Conservation (phyloP, 2,329 filamentous ascomycete species). For the Lizonia empirigonia region DNA sequence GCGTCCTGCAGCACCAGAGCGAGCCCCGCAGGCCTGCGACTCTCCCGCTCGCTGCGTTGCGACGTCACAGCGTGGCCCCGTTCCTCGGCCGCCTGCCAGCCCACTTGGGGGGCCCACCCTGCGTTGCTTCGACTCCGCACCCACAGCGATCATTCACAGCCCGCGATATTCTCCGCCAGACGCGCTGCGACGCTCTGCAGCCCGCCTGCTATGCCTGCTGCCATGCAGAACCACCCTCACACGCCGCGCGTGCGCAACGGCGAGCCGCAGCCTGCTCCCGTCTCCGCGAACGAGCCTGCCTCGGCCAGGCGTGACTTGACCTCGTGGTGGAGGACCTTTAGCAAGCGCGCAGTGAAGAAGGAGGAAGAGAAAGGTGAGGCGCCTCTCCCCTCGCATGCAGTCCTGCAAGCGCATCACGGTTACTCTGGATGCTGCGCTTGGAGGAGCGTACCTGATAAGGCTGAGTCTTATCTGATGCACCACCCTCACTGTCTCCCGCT, state of each 20-base stretch:
- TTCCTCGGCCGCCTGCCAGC: conserved; percentile 33
- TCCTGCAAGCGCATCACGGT: background rate
- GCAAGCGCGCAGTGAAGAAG: conserved; percentile 64
- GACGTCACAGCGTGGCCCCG: conserved; percentile 27
- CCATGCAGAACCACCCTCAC: conserved; percentile 44
- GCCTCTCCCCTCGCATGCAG: background rate
- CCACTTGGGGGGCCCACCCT: conserved; percentile 29
- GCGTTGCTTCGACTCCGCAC: conserved; percentile 23
- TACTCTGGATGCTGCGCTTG: conserved; percentile 13
- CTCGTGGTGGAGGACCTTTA: conserved; percentile 98
- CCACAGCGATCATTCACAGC: conserved; percentile 23
- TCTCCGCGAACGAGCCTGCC: conserved; percentile 66
- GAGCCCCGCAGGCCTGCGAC: conserved; percentile 18
- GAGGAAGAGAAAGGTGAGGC: conserved; percentile 66
- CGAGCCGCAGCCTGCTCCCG: conserved; percentile 51
- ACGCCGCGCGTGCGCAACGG: conserved; percentile 52
- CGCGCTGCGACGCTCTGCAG: conserved; percentile 37
- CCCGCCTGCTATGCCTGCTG: conserved; percentile 47
- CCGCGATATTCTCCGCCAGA: conserved; percentile 23
- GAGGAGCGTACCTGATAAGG: conserved; percentile 18
- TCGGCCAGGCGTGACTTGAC: conserved; percentile 86
- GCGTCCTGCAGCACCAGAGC: conserved; percentile 4
- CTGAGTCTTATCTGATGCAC: conserved; percentile 24
- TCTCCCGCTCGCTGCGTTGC: conserved; percentile 20
- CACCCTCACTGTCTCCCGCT: conserved; percentile 20